phyloP scores from a whole-genome alignment of 352 stramenopile genomes.

The Aphanomyces euteiches region DNA sequence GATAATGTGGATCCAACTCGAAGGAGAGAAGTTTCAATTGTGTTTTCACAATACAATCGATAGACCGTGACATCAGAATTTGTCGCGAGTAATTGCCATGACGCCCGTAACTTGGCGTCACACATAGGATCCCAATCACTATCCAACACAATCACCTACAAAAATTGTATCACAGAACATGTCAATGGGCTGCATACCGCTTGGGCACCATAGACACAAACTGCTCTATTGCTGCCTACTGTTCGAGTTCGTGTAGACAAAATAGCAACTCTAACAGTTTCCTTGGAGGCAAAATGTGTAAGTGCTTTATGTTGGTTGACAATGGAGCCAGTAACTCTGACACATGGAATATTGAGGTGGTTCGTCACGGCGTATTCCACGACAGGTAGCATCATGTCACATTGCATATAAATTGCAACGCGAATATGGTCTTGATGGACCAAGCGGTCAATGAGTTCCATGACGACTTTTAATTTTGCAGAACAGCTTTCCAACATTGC shows the following conservation, averaged over 20 bases:
- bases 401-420: slow-evolving; percentile 76
- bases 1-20: slow-evolving; percentile 63
- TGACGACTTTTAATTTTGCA: slow-evolving; percentile 55
- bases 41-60: slow-evolving; percentile 76
- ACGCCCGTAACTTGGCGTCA: slow-evolving; percentile 75
- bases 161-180: neutral
- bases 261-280: slow-evolving; percentile 61
- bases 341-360: slow-evolving; percentile 56
- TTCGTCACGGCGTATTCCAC: slow-evolving; percentile 63
- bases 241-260: slow-evolving; percentile 58
- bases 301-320: slow-evolving; percentile 56
- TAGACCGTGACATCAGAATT: slow-evolving; percentile 54
- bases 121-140: slow-evolving; percentile 78
- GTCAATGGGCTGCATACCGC: slow-evolving; percentile 28
- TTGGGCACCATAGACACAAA: slow-evolving; percentile 66
- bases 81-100: slow-evolving; percentile 59
- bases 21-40: slow-evolving; percentile 70
- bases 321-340: slow-evolving; percentile 54
- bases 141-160: slow-evolving; percentile 64
- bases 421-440: slow-evolving; percentile 56
- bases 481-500: slow-evolving; percentile 54
- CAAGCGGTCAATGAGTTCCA: slow-evolving; percentile 53
- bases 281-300: slow-evolving; percentile 63
- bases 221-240: slow-evolving; percentile 42
- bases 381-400: slow-evolving; percentile 64